These are phyloP conservation scores for Pythium oligandrum DNA, from an alignment of 352 stramenopile species.

Conservation along the genomic window DNA sequence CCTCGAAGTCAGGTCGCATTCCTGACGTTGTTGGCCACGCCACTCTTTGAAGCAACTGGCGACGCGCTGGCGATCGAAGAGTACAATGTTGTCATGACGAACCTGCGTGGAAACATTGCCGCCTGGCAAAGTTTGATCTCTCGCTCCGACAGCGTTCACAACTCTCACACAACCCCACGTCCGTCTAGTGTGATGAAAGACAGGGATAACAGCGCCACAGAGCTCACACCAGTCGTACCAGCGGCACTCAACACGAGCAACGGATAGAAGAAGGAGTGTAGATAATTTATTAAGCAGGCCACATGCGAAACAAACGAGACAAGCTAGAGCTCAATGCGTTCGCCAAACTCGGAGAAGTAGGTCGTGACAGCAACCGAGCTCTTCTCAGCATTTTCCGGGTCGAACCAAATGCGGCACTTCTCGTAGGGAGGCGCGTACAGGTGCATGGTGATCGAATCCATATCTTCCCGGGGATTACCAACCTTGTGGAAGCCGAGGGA, in stretches of 20 bases:
- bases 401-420: constrained; percentile 87
- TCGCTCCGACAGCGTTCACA: constrained; percentile 11
- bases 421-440: constrained; percentile 91
- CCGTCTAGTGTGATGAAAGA: no score
- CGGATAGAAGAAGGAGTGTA: no score
- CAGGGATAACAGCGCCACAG: no score
- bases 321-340: constrained; percentile 27
- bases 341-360: constrained; percentile 81
- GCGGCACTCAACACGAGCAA: no score
- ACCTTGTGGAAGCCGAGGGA: constrained; percentile 91
- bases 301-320: no score
- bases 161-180: no score
- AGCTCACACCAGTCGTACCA: no score
- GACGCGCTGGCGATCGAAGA: constrained; percentile 61
- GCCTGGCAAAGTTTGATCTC: constrained; percentile 47
- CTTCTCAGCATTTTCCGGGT: constrained; percentile 52
- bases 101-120: constrained; percentile 46
- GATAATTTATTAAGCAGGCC: no score
- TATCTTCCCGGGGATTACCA: constrained; percentile 56
- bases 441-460: constrained; percentile 91
- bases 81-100: constrained; percentile 41
- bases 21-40: constrained; percentile 54
- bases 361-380: constrained; percentile 65
- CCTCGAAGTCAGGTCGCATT: constrained; percentile 62
- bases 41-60: constrained; percentile 53